These are phyloP conservation scores for Hemisphaericaspora nanyangensis DNA, from an alignment of 805 yeast genomes.

Conservation along the genomic window DNA sequence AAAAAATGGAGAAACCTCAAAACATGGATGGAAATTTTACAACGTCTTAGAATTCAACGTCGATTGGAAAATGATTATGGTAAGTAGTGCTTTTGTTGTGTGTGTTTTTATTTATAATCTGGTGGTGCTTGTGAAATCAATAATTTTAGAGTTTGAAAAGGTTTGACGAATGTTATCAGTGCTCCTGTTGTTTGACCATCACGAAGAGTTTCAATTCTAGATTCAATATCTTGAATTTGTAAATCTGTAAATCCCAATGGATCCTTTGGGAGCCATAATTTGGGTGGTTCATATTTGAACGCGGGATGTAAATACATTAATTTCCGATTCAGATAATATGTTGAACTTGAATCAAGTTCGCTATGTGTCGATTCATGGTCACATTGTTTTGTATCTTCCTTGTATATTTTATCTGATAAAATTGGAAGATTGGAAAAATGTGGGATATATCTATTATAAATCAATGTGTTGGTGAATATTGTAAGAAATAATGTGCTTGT, in stretches of 20 bases:
- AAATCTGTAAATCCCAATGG: slow-evolving; percentile 23
- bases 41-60: slow-evolving; percentile 15
- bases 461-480: slow-evolving; percentile 50
- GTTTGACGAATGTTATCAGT: slow-evolving; percentile 11
- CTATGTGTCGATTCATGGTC: background rate
- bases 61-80: slow-evolving; percentile 11
- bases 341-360: background rate
- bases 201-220: slow-evolving; percentile 10
- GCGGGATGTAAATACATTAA: slow-evolving; percentile 35
- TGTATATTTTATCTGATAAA: slow-evolving; percentile 12
- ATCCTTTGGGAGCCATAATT: slow-evolving; percentile 40
- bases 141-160: slow-evolving; percentile 11
- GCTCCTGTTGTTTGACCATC: slow-evolving; percentile 27
- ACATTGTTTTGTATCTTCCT: background rate
- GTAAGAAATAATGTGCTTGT: slow-evolving; percentile 50
- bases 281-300: slow-evolving; percentile 33
- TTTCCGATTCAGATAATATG: slow-evolving; percentile 17
- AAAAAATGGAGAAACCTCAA: background rate
- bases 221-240: slow-evolving; percentile 18
- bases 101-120: slow-evolving; percentile 22
- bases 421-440: slow-evolving; percentile 31
- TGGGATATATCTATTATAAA: slow-evolving; percentile 39
- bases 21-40: slow-evolving; percentile 13
- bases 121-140: slow-evolving; percentile 30
- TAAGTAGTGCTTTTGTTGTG: background rate